Evolutionary conservation across 495 filamentous ascomycete species (phyloP).

Genomic region (Podospora anserina): DNA sequence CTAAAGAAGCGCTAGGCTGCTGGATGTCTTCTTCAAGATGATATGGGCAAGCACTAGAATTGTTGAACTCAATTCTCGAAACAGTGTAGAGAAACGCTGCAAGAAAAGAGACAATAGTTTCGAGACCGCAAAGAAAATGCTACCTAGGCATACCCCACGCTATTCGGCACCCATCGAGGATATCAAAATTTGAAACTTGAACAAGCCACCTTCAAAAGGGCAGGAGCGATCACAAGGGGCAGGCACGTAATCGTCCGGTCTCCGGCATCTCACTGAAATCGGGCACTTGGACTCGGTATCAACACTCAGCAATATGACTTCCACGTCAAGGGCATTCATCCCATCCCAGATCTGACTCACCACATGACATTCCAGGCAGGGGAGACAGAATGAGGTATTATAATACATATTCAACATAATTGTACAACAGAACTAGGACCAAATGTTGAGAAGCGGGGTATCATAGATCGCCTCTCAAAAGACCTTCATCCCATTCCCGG

Average conservation of each 20-base stretch:
- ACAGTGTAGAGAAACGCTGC: too few relatives aligned
- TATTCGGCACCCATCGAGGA: not conserved
- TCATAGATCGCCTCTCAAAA: slow-evolving; percentile 28
- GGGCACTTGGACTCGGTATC: not conserved
- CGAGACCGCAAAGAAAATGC: too few relatives aligned
- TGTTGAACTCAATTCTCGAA: too few relatives aligned
- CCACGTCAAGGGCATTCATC: not conserved
- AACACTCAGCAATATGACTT: not conserved
- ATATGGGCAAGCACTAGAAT: too few relatives aligned
- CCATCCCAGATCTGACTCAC: not conserved
- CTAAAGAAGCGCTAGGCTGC: too few relatives aligned
- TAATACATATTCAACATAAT: not conserved
- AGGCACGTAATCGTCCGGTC: not conserved
- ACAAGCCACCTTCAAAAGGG: not conserved
- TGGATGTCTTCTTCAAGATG: too few relatives aligned
- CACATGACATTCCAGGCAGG: not conserved
- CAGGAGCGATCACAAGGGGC: not conserved
- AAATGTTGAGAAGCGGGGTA: not conserved
- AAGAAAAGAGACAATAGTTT: too few relatives aligned
- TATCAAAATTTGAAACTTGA: not conserved
- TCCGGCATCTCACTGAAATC: not conserved
- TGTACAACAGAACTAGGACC: slow-evolving; percentile 13
- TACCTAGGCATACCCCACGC: not conserved
- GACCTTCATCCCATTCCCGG: slow-evolving; percentile 55
- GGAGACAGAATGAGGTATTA: not conserved